Conservation (phyloP, 129 eudicot species). For the Solidago caesia region DNA sequence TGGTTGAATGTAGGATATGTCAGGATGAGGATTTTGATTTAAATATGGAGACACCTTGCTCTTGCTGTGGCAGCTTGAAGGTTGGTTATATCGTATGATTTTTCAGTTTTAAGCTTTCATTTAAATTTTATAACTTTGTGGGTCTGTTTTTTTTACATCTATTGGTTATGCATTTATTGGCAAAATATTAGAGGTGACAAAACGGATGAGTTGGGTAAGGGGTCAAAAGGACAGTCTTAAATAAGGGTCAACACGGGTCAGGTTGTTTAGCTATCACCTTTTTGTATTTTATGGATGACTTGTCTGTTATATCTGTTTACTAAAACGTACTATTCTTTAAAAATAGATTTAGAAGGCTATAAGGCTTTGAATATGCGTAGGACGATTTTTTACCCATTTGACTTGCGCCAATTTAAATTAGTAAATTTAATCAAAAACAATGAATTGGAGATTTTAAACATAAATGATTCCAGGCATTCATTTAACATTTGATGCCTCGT, state of each 20-base stretch:
- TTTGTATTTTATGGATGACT: neutral
- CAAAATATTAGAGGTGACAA: neutral
- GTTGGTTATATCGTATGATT: conserved; percentile 30
- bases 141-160: neutral
- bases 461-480: neutral
- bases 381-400: neutral
- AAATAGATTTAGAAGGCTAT: neutral
- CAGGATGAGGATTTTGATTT: conserved; percentile 87
- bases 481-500: neutral
- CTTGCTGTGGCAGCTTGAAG: conserved; percentile 96
- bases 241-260: neutral
- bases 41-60: conserved; percentile 91
- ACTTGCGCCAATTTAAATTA: neutral
- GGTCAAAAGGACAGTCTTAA: neutral
- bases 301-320: neutral
- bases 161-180: neutral
- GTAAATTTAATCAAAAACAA: conserved; percentile 5
- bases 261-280: neutral
- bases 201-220: neutral
- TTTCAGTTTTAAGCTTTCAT: neutral
- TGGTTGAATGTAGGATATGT: conserved; percentile 94
- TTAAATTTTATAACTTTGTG: neutral
- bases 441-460: neutral
- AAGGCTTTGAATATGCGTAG: neutral
- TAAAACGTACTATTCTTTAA: neutral